These are phyloP conservation scores for Vigna reflexopilosa DNA, from an alignment of 306 rosid genomes.

Conservation along the genomic window DNA sequence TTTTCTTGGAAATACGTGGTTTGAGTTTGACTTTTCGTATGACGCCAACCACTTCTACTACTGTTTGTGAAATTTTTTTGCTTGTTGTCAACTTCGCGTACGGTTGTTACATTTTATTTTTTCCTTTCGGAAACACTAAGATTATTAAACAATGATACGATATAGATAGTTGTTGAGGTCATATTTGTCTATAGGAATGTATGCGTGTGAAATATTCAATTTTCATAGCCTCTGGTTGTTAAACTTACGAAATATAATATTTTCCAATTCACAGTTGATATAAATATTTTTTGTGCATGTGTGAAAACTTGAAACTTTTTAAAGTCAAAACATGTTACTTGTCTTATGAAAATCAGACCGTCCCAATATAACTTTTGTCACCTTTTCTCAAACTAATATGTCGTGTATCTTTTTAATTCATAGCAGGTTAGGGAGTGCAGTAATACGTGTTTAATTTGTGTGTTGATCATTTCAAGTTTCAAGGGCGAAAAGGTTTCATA, in stretches of 20 bases:
- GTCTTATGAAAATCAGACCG: constrained; percentile 10
- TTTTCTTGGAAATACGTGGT: not conserved
- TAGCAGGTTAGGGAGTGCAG: not conserved
- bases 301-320: not conserved
- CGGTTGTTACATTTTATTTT: not conserved
- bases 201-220: not conserved
- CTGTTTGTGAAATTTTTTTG: not conserved
- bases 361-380: not conserved
- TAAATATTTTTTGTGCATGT: not conserved
- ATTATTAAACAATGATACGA: not conserved
- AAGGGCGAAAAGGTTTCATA: constrained; percentile 35
- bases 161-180: constrained; percentile 30
- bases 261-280: not conserved
- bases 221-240: constrained; percentile 30
- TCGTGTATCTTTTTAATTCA: not conserved
- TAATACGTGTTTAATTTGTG: not conserved
- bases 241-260: constrained; percentile 14
- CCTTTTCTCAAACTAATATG: not conserved
- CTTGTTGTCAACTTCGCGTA: constrained; percentile 35
- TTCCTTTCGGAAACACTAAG: not conserved
- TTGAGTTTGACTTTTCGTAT: constrained; percentile 33
- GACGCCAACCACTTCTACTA: constrained; percentile 27
- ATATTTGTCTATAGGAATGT: not conserved
- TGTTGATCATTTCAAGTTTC: constrained; percentile 38
- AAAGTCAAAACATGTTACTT: constrained; percentile 32